Evolutionary conservation across 1,284 basidiomycete genomes (phyloP), one percentile per base, ranked within the genome.

Genomic region (Cryptococcus sp.): DNA sequence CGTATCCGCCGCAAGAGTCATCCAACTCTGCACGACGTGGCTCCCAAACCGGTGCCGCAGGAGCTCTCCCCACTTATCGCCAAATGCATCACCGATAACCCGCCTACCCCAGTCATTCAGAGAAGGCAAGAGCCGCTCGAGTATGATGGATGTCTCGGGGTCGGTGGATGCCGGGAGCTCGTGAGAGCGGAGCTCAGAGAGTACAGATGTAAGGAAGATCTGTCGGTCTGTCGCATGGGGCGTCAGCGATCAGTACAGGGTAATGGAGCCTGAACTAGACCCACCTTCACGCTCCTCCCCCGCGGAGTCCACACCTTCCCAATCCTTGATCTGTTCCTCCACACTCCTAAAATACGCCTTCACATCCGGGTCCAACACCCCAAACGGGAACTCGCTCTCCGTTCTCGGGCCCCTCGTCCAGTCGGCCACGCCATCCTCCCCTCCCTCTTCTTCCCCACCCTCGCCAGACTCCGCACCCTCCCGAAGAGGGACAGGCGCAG

Each of bases 81-180:
- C 83, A 61, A 97, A 78, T 57, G 86, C 84, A 72, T 95, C 92
- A 57, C 89, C 79, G 63, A 96, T 87, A 2, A 95, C 91, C 55
- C 93, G 82, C 51, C 89, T 81, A 16, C 89, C 88, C 78, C 92
- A 93, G 75, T 96, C 92, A 71, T 94, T 91, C 86, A 97, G 91
- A 1, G 90, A 93, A 68, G 92, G 84, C 15, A 85, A 71, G 82
- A 96, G 86, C 63, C 91, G 82, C 74, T 97, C 93, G 51, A 97
- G 77, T 47, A 95, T 84, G 33, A 87, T 82, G 1, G 91, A 91
- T 63, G 89, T 92, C 58, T 96, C 92, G 2, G 89, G 88, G 76
- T 97, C 94, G 0, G 92, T 92, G 0, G 91, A 86, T 15, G 95
- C 83, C 62, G 88, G 85, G 50, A 87, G 86, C 76, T 96, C 94